These are phyloP conservation scores for Aphanomyces stellatus DNA, from an alignment of 352 stramenopile species.

Conservation along the genomic window DNA sequence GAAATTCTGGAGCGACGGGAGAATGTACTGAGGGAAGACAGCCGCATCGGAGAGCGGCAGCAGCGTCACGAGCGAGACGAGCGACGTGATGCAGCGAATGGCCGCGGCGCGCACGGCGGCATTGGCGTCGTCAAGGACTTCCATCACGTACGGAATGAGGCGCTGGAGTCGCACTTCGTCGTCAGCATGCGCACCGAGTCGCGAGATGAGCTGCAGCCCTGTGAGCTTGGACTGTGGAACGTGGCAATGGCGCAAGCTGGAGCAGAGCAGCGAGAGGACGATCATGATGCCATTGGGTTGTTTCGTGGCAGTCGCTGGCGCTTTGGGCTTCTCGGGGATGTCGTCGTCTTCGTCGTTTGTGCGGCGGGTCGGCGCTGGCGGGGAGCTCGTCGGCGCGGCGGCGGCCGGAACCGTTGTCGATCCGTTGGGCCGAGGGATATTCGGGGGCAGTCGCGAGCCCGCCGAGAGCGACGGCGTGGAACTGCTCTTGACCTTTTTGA, in stretches of 20 bases:
- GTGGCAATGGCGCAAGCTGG: conserved; percentile 74
- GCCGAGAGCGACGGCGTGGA: background rate
- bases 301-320: background rate
- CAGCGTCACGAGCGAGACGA: conserved; percentile 84
- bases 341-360: conserved; percentile 5
- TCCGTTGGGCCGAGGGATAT: too few relatives aligned
- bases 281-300: conserved; percentile 76
- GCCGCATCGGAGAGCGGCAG: conserved; percentile 93
- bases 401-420: too few relatives aligned
- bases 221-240: conserved; percentile 83
- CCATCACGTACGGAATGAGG: conserved; percentile 89
- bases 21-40: conserved; percentile 96
- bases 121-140: conserved; percentile 89
- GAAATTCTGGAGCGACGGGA: conserved; percentile 86
- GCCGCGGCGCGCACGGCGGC: conserved; percentile 84
- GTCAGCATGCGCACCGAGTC: conserved; percentile 78
- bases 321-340: background rate
- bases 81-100: conserved; percentile 83
- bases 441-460: background rate
- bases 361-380: background rate
- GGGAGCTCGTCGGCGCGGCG: background rate
- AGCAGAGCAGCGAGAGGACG: conserved; percentile 77
- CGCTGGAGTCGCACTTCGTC: conserved; percentile 93
- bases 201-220: conserved; percentile 87
- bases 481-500: background rate